These are phyloP conservation scores for Linum trigynum DNA, from an alignment of 345 rosid genomes.

Conservation along the genomic window DNA sequence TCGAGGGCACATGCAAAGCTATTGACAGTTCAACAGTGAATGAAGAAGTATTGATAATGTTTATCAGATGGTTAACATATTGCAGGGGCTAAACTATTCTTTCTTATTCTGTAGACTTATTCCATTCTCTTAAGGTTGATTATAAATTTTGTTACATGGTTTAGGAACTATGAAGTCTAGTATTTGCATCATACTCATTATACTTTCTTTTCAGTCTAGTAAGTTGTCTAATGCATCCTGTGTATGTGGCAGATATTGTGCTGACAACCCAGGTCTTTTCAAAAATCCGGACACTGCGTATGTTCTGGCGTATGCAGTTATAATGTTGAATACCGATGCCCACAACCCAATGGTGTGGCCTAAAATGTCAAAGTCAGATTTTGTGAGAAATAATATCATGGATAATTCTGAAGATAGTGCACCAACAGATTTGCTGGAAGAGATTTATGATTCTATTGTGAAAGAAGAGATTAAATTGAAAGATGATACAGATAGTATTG, in stretches of 20 bases:
- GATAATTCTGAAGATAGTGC: conserved; percentile 74
- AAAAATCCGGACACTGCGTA: conserved; percentile 98
- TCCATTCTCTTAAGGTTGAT: neutral
- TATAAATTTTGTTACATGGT: neutral
- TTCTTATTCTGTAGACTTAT: neutral
- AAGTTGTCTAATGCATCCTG: neutral
- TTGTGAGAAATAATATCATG: conserved; percentile 71
- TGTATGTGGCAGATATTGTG: conserved; percentile 69
- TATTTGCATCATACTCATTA: neutral
- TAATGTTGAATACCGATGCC: conserved; percentile 94
- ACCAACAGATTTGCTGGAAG: conserved; percentile 76
- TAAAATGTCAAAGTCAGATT: conserved; percentile 94
- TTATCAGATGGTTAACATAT: neutral
- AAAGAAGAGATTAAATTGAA: conserved; percentile 92
- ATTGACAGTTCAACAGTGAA: neutral
- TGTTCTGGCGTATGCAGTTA: conserved; percentile 98
- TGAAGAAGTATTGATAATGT: neutral
- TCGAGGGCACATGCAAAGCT: neutral
- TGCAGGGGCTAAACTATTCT: neutral
- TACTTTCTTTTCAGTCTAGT: neutral
- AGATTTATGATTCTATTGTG: conserved; percentile 89
- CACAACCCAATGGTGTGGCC: conserved; percentile 96
- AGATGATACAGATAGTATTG: conserved; percentile 53
- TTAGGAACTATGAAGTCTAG: neutral
- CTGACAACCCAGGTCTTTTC: conserved; percentile 88